Evolutionary conservation across 371 early-diverging fungal genomes (phyloP).

Genomic region (Mortierella sp.): DNA sequence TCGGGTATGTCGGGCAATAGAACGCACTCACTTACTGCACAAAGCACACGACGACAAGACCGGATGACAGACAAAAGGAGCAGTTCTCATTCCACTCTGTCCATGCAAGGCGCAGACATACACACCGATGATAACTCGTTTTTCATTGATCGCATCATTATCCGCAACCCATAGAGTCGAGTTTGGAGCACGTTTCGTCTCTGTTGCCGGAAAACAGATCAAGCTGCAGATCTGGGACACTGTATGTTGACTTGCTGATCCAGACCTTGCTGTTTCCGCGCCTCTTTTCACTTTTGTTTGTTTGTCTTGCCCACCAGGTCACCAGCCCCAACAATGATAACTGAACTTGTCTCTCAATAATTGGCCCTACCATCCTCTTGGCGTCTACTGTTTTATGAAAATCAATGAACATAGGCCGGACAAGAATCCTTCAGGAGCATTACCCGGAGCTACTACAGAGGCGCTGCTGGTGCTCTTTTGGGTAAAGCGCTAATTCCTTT

Average conservation of each 20-base stretch:
- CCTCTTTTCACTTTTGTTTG: background rate
- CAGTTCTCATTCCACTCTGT: background rate
- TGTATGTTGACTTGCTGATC: slow-evolving; percentile 62
- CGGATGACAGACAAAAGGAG: background rate
- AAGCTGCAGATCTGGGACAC: slow-evolving; percentile 99
- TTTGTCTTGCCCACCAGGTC: background rate
- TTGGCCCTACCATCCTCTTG: background rate
- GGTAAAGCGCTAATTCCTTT: slow-evolving; percentile 50
- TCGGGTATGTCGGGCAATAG: slow-evolving; percentile 67
- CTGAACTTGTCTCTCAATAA: background rate
- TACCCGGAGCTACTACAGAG: slow-evolving; percentile 97
- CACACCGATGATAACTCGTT: slow-evolving; percentile 11
- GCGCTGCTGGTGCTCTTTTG: slow-evolving; percentile 95
- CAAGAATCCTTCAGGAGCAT: slow-evolving; percentile 97
- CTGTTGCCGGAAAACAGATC: slow-evolving; percentile 84
- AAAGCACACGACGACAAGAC: background rate
- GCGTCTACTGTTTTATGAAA: background rate
- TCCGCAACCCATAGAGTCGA: slow-evolving; percentile 70
- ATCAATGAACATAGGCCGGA: slow-evolving; percentile 74
- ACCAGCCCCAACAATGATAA: background rate
- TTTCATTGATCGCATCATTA: slow-evolving; percentile 7
- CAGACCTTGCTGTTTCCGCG: background rate
- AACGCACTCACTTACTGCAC: background rate
- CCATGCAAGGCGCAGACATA: background rate
- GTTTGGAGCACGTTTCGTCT: slow-evolving; percentile 86